Conservation (phyloP, 177 flowering plant species). For the Vitis hybrid region DNA sequence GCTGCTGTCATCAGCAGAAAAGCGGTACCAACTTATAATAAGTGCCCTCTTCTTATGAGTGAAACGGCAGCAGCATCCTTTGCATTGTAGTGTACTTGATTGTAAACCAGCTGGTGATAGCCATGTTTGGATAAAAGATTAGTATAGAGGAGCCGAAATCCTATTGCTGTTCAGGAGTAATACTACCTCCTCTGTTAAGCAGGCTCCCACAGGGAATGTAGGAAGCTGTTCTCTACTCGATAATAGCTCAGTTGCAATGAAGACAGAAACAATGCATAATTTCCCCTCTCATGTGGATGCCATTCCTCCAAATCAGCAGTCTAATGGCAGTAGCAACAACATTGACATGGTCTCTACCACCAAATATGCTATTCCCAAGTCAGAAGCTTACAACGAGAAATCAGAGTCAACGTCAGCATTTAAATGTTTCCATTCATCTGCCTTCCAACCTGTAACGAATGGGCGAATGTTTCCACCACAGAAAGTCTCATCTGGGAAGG, state of each 20-base stretch:
- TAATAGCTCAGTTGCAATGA: slow-evolving; percentile 26
- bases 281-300: slow-evolving; percentile 21
- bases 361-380: slow-evolving; percentile 9
- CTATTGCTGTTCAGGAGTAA: slow-evolving; percentile 11
- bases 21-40: neutral
- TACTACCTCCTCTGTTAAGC: slow-evolving; percentile 8
- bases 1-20: neutral
- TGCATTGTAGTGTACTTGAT: neutral
- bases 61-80: slow-evolving; percentile 2
- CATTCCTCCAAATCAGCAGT: slow-evolving; percentile 22
- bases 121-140: neutral
- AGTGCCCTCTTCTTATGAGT: neutral
- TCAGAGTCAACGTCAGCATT: slow-evolving; percentile 22
- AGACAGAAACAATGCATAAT: slow-evolving; percentile 17
- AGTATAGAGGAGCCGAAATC: neutral
- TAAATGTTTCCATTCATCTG: slow-evolving; percentile 24
- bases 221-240: slow-evolving; percentile 36
- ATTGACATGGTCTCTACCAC: slow-evolving; percentile 24
- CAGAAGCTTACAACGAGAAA: slow-evolving; percentile 19
- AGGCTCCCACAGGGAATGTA: slow-evolving; percentile 29
- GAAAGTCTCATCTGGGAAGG: slow-evolving; percentile 11
- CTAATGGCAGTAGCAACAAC: slow-evolving; percentile 30
- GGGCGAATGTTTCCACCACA: slow-evolving; percentile 9
- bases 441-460: slow-evolving; percentile 24
- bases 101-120: neutral